These are phyloP conservation scores for Penicillium sclerotiorum DNA, from an alignment of 2,329 filamentous ascomycete genomes.

Conservation along the genomic window DNA sequence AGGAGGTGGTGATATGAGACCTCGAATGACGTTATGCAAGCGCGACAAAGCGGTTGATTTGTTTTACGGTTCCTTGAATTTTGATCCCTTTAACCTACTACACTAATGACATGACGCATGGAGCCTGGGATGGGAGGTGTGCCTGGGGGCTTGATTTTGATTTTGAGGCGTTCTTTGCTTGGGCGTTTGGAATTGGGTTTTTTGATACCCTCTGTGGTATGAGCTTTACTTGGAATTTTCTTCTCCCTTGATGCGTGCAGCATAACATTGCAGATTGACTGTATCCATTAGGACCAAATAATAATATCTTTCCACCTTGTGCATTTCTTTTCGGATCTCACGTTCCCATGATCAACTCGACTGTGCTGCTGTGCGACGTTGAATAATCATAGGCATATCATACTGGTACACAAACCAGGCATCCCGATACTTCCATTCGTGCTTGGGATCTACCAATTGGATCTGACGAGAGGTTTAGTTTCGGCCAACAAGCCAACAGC, in stretches of 20 bases:
- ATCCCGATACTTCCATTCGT: constrained; percentile 56
- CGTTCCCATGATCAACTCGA: background rate
- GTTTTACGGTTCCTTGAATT: constrained; percentile 1
- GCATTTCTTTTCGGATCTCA: background rate
- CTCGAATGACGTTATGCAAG: constrained; percentile 23
- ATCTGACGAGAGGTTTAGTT: constrained; percentile 47
- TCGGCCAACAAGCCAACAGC: constrained; percentile 26
- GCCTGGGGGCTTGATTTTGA: constrained; percentile 11
- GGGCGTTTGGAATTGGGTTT: constrained; percentile 7
- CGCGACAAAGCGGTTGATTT: background rate
- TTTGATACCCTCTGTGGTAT: constrained; percentile 28
- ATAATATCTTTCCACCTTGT: background rate
- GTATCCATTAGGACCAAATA: constrained; percentile 7
- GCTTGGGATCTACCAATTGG: constrained; percentile 54
- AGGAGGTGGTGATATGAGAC: constrained; percentile 5
- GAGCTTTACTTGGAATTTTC: constrained; percentile 11
- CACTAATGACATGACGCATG: constrained; percentile 28
- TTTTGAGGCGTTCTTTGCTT: constrained; percentile 14
- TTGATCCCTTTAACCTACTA: background rate
- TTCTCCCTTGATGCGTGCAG: constrained; percentile 2
- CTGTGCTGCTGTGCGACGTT: constrained; percentile 4
- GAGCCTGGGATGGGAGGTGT: constrained; percentile 13
- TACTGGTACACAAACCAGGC: constrained; percentile 64
- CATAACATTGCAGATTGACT: constrained; percentile 13
- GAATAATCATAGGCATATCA: constrained; percentile 52